Conservation (phyloP, 495 filamentous ascomycete genomes). For the Trichoderma parareesei region DNA sequence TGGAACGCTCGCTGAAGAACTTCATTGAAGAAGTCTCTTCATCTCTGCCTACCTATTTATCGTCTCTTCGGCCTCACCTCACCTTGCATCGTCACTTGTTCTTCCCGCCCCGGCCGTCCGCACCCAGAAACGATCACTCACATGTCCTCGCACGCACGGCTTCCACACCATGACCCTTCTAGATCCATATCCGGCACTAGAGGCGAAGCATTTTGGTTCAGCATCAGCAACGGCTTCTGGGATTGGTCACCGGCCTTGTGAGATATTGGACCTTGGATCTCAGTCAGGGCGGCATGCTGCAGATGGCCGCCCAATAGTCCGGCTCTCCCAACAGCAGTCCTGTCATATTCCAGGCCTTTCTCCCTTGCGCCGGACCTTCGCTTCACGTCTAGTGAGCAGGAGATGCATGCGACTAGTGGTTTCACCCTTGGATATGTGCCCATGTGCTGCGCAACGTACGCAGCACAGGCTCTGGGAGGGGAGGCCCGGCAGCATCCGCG, state of each 20-base stretch:
- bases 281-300: neutral
- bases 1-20: too few species aligned
- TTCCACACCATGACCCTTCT: neutral
- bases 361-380: neutral
- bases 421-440: neutral
- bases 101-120: neutral
- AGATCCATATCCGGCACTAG: neutral
- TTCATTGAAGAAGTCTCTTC: too few species aligned
- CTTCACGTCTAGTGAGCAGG: neutral
- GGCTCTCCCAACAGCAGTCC: neutral
- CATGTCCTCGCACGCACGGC: neutral
- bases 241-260: neutral
- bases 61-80: neutral
- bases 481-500: neutral
- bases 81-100: neutral
- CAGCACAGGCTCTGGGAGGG: neutral
- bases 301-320: slow-evolving; percentile 7
- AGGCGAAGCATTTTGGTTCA: neutral
- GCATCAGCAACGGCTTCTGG: neutral
- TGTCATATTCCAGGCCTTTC: neutral
- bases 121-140: neutral
- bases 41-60: neutral
- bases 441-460: neutral
- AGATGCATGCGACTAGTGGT: neutral
- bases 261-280: neutral